A percentile compares a stretch with the other conserved stretches of the same genome.
phyloP scores from a whole-genome alignment of 805 yeast genomes.

The Ogataea trehalophila region DNA sequence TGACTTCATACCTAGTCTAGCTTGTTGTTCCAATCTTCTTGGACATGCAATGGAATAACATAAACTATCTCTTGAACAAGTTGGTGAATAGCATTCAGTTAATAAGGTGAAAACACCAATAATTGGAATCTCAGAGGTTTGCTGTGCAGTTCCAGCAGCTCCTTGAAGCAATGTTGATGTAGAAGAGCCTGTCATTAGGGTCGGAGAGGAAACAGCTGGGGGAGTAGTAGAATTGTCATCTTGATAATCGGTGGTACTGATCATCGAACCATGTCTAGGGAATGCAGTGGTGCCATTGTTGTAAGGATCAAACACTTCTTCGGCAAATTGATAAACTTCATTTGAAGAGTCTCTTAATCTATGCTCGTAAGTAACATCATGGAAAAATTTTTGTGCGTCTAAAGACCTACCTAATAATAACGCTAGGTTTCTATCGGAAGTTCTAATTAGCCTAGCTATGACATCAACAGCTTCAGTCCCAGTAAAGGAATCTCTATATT shows the following conservation, averaged over 20 bases:
- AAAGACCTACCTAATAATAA: slow-evolving; percentile 82
- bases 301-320: slow-evolving; percentile 36
- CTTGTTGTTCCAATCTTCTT: slow-evolving; percentile 90
- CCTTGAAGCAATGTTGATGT: neutral
- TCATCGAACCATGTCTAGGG: slow-evolving; percentile 25
- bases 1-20: slow-evolving; percentile 81
- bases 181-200: slow-evolving; percentile 2
- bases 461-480: slow-evolving; percentile 92
- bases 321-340: slow-evolving; percentile 84
- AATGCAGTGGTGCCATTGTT: slow-evolving; percentile 13
- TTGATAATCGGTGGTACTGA: slow-evolving; percentile 18
- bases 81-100: slow-evolving; percentile 95
- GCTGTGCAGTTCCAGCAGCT: neutral
- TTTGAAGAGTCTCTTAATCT: slow-evolving; percentile 79
- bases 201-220: slow-evolving; percentile 14
- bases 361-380: slow-evolving; percentile 94
- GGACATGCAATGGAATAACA: slow-evolving; percentile 98
- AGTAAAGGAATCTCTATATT: slow-evolving; percentile 88
- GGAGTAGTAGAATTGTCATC: slow-evolving; percentile 16
- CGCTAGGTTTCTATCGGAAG: slow-evolving; percentile 89
- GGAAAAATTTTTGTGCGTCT: slow-evolving; percentile 91
- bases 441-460: slow-evolving; percentile 79
- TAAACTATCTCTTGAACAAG: slow-evolving; percentile 81
- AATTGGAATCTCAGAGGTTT: slow-evolving; percentile 33
- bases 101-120: slow-evolving; percentile 91